Percentiles rank a stretch among this genome's conserved stretches.
phyloP scores from a whole-genome alignment of 2,329 filamentous ascomycete genomes.

The Colletotrichum spaethianum region DNA sequence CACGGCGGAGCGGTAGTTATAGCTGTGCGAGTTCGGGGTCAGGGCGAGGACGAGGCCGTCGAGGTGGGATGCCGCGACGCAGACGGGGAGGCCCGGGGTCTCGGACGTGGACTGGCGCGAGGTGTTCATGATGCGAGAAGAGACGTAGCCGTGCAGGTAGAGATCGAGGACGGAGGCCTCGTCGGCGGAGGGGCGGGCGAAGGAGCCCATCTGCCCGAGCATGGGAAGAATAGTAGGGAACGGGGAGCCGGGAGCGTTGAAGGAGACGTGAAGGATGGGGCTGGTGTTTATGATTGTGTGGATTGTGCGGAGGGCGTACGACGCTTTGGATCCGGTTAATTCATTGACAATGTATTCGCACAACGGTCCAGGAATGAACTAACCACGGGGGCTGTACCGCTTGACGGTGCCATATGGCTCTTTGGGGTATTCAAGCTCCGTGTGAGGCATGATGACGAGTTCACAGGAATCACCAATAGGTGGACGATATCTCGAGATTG shows the following conservation, averaged over 20 bases:
- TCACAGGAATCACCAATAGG: not conserved
- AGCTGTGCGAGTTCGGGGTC: constrained; percentile 85
- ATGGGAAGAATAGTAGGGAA: constrained; percentile 87
- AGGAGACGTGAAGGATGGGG: constrained; percentile 86
- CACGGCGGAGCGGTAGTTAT: constrained; percentile 87
- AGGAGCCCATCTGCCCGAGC: constrained; percentile 87
- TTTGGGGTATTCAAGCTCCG: constrained; percentile 73
- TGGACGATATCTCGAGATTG: too few relatives aligned
- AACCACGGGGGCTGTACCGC: constrained; percentile 76
- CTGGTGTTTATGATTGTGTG: constrained; percentile 81
- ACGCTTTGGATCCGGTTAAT: constrained; percentile 60
- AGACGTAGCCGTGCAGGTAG: constrained; percentile 90
- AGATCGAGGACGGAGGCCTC: constrained; percentile 77
- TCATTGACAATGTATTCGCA: not conserved
- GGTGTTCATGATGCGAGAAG: constrained; percentile 81
- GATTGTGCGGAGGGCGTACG: constrained; percentile 81
- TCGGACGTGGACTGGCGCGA: constrained; percentile 50
- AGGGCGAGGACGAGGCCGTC: constrained; percentile 86
- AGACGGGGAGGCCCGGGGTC: constrained; percentile 75
- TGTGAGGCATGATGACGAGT: constrained; percentile 55
- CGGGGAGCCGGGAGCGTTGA: constrained; percentile 73
- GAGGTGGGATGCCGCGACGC: constrained; percentile 79
- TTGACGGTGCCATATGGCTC: constrained; percentile 76
- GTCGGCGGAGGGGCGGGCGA: constrained; percentile 71
- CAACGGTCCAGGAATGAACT: constrained; percentile 25